Conservation (phyloP, 2,329 filamentous ascomycete species). For the Pseudogymnoascus destructans region DNA sequence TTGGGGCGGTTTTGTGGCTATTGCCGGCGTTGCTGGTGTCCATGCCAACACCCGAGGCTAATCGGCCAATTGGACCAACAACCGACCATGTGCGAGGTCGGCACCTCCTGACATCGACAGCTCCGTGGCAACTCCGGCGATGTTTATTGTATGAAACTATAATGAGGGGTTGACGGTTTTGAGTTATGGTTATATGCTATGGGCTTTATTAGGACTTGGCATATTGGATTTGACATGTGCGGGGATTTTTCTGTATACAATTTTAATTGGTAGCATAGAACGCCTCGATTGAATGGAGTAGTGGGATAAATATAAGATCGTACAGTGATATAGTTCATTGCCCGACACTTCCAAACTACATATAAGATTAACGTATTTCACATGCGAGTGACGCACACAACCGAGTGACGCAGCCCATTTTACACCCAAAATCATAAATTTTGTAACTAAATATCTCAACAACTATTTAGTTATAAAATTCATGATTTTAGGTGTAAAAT, state of each 20-base stretch:
- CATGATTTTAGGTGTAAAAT: too few species aligned
- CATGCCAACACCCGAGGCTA: conserved; percentile 6
- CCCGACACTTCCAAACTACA: not conserved
- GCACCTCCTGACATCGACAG: not conserved
- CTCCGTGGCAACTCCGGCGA: not conserved
- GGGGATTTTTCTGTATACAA: not conserved
- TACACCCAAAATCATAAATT: too few species aligned
- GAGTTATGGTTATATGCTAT: not conserved
- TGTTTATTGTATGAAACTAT: not conserved
- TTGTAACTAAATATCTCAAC: too few species aligned
- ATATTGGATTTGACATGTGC: not conserved
- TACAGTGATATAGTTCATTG: not conserved
- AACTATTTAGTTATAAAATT: too few species aligned
- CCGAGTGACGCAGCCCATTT: too few species aligned
- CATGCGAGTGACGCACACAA: too few species aligned
- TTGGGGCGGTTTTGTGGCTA: not conserved
- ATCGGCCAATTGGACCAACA: not conserved
- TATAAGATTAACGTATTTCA: too few species aligned
- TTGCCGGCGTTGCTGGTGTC: not conserved
- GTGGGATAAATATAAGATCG: not conserved
- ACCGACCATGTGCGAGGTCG: not conserved
- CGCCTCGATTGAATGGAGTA: not conserved
- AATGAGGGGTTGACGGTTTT: not conserved
- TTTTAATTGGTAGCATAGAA: not conserved
- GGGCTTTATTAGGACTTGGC: not conserved